These are phyloP conservation scores for Wallacemonas sp. DNA, from an alignment of 208 protist genomes.

Conservation along the genomic window DNA sequence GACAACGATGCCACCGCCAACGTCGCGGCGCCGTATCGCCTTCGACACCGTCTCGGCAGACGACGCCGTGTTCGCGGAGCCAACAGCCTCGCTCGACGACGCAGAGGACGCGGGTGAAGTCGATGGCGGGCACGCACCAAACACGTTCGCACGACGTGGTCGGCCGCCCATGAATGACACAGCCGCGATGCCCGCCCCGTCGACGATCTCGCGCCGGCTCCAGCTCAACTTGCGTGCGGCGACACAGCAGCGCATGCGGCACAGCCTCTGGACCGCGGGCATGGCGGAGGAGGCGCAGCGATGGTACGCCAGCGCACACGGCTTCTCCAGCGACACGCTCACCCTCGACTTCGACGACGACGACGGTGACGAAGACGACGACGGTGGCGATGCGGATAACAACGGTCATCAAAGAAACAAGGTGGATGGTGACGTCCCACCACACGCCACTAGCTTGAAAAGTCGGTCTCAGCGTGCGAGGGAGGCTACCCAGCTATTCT, in stretches of 20 bases:
- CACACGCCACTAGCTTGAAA: background rate
- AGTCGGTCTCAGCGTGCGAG: background rate
- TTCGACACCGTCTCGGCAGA: background rate
- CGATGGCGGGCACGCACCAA: too few relatives aligned
- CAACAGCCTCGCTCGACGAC: too few relatives aligned
- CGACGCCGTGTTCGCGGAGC: conserved; percentile 1
- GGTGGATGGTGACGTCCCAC: background rate
- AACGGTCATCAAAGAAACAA: background rate
- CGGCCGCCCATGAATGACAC: background rate
- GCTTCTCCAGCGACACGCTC: background rate
- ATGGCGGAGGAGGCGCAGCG: conserved; percentile 4
- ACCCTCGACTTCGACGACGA: conserved; percentile 1
- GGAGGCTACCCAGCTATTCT: background rate
- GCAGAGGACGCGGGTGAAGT: too few relatives aligned
- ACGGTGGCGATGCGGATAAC: background rate
- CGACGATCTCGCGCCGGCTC: background rate
- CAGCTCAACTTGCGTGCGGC: conserved; percentile 3
- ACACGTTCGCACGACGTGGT: background rate
- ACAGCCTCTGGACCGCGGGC: conserved; percentile 1
- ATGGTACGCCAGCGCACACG: background rate
- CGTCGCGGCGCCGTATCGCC: background rate
- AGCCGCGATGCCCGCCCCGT: background rate
- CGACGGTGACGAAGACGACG: background rate
- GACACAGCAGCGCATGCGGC: conserved; percentile 2
- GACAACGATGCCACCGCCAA: too few relatives aligned